phyloP scores from a whole-genome alignment of 139 green algal species.

The Picochlorum sp. region DNA sequence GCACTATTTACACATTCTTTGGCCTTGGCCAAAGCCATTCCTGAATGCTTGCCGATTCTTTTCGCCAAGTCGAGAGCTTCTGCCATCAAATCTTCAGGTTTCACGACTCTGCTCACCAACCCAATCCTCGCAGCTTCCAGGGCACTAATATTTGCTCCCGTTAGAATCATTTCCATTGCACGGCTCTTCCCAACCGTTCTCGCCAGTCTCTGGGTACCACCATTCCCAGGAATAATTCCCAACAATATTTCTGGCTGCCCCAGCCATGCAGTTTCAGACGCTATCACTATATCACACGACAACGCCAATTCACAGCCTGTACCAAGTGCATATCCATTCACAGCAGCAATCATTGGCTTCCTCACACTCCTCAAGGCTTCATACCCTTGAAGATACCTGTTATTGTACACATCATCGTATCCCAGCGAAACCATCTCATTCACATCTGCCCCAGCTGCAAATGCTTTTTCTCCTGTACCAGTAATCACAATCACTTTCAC shows the following conservation, averaged over 20 bases:
- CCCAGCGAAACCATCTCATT: slow-evolving; percentile 44
- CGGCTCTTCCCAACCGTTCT: slow-evolving; percentile 48
- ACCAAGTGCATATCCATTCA: slow-evolving; percentile 50
- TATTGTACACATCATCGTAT: slow-evolving; percentile 30
- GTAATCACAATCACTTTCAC: slow-evolving; percentile 51
- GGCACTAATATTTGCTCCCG: slow-evolving; percentile 32
- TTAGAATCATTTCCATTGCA: slow-evolving; percentile 79
- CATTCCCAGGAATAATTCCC: slow-evolving; percentile 76
- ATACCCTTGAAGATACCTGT: slow-evolving; percentile 31
- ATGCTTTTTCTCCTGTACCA: slow-evolving; percentile 45
- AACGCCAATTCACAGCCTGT: slow-evolving; percentile 77
- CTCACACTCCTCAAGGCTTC: slow-evolving; percentile 23
- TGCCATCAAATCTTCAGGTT: slow-evolving; percentile 27
- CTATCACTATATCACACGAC: slow-evolving; percentile 63
- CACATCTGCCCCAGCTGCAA: slow-evolving; percentile 68
- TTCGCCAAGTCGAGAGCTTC: slow-evolving; percentile 28
- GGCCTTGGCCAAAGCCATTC: slow-evolving; percentile 27
- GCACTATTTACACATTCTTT: slow-evolving; percentile 44
- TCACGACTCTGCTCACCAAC: slow-evolving; percentile 38
- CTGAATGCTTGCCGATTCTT: slow-evolving; percentile 29
- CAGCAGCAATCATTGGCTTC: slow-evolving; percentile 28
- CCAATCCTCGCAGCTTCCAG: slow-evolving; percentile 26
- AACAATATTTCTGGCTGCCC: slow-evolving; percentile 59
- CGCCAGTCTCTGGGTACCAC: slow-evolving; percentile 71
- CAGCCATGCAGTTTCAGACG: slow-evolving; percentile 26